phyloP scores from a whole-genome alignment of 1,284 basidiomycete species.

The Peniophora sp. region DNA sequence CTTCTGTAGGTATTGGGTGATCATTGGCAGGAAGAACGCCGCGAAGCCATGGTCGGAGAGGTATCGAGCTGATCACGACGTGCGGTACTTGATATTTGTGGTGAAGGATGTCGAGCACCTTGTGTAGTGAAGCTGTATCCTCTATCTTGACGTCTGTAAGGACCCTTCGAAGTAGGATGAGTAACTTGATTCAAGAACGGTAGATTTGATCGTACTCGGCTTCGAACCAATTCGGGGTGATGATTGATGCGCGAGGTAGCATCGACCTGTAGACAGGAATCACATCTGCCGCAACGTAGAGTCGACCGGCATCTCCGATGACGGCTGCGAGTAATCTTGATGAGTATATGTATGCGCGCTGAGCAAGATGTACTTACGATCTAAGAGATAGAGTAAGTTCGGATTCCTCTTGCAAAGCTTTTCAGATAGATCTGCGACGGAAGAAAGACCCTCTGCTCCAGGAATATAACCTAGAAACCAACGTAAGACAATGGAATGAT shows the following conservation, averaged over 20 bases:
- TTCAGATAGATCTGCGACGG: conserved; percentile 57
- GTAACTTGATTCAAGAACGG: not conserved
- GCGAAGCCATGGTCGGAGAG: conserved; percentile 48
- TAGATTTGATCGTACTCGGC: conserved; percentile 64
- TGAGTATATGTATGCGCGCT: not conserved
- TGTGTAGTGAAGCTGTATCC: conserved; percentile 56
- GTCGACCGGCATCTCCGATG: conserved; percentile 80
- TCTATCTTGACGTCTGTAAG: conserved; percentile 68
- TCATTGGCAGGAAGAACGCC: conserved; percentile 34
- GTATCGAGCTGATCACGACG: conserved; percentile 90
- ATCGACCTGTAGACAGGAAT: conserved; percentile 84
- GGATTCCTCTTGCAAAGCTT: conserved; percentile 52
- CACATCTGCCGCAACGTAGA: conserved; percentile 87
- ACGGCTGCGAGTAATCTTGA: conserved; percentile 45
- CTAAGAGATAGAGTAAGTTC: conserved; percentile 76
- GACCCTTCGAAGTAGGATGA: conserved; percentile 34
- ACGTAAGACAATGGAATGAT: not conserved
- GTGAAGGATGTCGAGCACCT: conserved; percentile 74
- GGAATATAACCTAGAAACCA: conserved; percentile 71
- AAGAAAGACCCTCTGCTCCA: conserved; percentile 69
- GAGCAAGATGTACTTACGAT: conserved; percentile 57
- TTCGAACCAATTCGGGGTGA: conserved; percentile 98
- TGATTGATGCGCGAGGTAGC: conserved; percentile 78
- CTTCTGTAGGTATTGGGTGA: conserved; percentile 20
- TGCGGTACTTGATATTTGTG: conserved; percentile 69